These are phyloP conservation scores for Ophiostoma sp. DNA, from an alignment of 2,329 filamentous ascomycete genomes.

Conservation along the genomic window DNA sequence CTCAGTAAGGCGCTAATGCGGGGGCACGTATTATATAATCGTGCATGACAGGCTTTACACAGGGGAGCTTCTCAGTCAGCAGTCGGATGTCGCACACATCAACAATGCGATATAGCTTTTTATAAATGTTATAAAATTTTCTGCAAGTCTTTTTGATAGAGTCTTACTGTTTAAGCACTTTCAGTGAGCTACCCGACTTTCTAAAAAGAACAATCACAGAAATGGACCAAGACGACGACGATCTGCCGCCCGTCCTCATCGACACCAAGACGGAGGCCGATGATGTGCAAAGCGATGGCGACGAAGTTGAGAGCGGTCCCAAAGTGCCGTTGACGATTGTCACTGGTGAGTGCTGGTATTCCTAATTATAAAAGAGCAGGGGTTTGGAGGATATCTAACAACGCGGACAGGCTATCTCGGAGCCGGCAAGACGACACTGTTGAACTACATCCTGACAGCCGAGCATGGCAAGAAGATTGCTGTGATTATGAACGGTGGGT, in stretches of 20 bases:
- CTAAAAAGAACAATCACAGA: neutral
- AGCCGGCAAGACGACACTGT: constrained; percentile 87
- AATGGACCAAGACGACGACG: constrained; percentile 51
- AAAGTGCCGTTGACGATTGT: constrained; percentile 84
- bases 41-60: neutral
- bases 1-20: constrained; percentile 14
- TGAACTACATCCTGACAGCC: constrained; percentile 93
- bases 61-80: neutral
- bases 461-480: constrained; percentile 97
- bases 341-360: constrained; percentile 49
- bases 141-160: neutral
- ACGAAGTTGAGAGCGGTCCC: constrained; percentile 46
- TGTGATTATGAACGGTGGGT: constrained; percentile 82
- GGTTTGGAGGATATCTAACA: too few relatives aligned
- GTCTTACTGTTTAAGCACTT: neutral
- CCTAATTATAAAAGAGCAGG: too few relatives aligned
- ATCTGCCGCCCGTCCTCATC: constrained; percentile 58
- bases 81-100: neutral
- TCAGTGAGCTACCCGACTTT: neutral
- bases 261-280: constrained; percentile 38
- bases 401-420: constrained; percentile 65
- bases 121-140: too few relatives aligned
- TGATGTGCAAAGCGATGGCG: constrained; percentile 28
- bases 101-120: neutral
- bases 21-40: neutral